phyloP scores from a whole-genome alignment of 2,329 filamentous ascomycete species.

The Scedosporium aurantiacum region DNA sequence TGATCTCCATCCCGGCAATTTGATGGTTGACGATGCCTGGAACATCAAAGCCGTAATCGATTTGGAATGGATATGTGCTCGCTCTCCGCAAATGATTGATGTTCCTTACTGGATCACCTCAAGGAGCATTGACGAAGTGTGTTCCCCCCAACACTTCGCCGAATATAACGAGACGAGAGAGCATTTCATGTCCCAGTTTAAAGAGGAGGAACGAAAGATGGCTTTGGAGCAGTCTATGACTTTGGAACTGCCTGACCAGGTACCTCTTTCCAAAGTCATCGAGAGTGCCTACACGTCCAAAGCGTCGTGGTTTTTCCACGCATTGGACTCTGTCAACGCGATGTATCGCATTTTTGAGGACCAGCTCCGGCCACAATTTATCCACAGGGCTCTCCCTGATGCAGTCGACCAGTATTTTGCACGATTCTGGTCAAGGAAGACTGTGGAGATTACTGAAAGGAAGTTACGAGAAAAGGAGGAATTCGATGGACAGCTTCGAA shows the following conservation, averaged over 20 bases:
- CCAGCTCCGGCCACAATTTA: too few relatives aligned
- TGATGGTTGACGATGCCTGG: conserved; percentile 24
- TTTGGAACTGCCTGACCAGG: too few relatives aligned
- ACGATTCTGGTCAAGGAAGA: too few relatives aligned
- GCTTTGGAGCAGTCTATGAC: too few relatives aligned
- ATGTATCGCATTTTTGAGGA: too few relatives aligned
- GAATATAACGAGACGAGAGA: neutral
- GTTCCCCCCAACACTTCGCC: neutral
- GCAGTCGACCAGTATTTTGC: too few relatives aligned
- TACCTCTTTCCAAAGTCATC: neutral
- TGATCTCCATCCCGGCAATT: conserved; percentile 23
- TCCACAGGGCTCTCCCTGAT: too few relatives aligned
- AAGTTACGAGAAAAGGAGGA: too few relatives aligned
- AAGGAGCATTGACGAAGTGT: conserved; percentile 10
- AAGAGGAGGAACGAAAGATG: neutral
- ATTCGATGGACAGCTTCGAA: too few relatives aligned
- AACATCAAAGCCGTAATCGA: conserved; percentile 23
- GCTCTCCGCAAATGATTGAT: conserved; percentile 13
- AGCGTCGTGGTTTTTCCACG: too few relatives aligned
- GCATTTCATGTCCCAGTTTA: neutral
- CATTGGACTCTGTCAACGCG: too few relatives aligned
- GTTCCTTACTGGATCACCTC: conserved; percentile 15
- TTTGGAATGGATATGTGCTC: conserved; percentile 23
- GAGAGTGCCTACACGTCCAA: neutral
- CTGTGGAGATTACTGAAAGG: too few relatives aligned